These are phyloP conservation scores for Theobroma grandiflorum DNA, from an alignment of 441 rosid genomes.

Conservation along the genomic window DNA sequence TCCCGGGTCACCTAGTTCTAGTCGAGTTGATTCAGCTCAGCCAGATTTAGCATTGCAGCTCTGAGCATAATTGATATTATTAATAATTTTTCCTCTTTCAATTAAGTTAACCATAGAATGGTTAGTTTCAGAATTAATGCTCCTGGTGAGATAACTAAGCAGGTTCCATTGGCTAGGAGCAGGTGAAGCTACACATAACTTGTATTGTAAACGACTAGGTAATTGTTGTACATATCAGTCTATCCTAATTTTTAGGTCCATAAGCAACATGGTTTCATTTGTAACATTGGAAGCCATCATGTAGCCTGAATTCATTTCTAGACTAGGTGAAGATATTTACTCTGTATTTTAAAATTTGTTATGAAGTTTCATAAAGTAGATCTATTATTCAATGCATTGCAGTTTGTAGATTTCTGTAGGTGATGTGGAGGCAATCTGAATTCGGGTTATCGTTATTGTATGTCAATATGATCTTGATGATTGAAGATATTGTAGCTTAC, in stretches of 20 bases:
- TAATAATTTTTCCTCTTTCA: slow-evolving; percentile 18
- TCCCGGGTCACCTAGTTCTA: slow-evolving; percentile 49
- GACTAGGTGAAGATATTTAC: slow-evolving; percentile 33
- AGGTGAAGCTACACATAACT: slow-evolving; percentile 34
- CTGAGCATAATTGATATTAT: slow-evolving; percentile 35
- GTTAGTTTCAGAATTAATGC: slow-evolving; percentile 29
- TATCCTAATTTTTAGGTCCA: slow-evolving; percentile 44
- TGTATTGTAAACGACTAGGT: slow-evolving; percentile 39
- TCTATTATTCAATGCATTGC: not conserved
- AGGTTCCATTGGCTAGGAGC: slow-evolving; percentile 29
- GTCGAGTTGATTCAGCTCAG: slow-evolving; percentile 46
- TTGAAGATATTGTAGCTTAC: not conserved
- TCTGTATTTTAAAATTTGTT: slow-evolving; percentile 6
- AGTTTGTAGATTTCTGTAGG: not conserved
- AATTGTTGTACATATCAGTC: slow-evolving; percentile 56
- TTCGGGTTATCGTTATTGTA: not conserved
- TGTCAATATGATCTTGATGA: not conserved
- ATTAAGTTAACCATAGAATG: slow-evolving; percentile 39
- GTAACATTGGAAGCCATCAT: slow-evolving; percentile 36
- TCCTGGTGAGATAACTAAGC: slow-evolving; percentile 22
- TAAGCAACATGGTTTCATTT: slow-evolving; percentile 33
- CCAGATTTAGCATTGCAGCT: slow-evolving; percentile 73
- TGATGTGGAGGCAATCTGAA: not conserved
- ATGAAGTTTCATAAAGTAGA: not conserved
- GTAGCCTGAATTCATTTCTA: slow-evolving; percentile 26